phyloP scores from a whole-genome alignment of 2,329 filamentous ascomycete species.

The Xylaria sp. region DNA sequence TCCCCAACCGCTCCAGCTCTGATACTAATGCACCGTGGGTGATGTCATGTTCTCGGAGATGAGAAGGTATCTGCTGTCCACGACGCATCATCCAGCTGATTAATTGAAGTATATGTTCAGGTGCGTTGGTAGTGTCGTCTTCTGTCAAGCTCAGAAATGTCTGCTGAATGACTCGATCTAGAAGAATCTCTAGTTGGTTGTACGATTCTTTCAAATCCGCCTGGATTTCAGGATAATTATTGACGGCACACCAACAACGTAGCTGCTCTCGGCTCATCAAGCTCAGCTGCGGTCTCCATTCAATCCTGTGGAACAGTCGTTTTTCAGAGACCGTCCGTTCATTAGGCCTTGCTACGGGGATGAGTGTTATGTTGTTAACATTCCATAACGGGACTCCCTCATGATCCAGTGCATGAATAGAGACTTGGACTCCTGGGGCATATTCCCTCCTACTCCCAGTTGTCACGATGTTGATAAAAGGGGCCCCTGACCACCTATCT shows the following conservation, averaged over 20 bases:
- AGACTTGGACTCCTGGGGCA: no score
- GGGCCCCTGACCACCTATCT: constrained; percentile 36
- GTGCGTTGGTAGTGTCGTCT: no score
- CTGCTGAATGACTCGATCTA: constrained; percentile 27
- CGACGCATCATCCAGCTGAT: no score
- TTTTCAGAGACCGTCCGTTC: constrained; percentile 23
- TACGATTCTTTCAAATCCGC: constrained; percentile 18
- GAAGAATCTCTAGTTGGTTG: constrained; percentile 24
- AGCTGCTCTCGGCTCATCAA: constrained; percentile 37
- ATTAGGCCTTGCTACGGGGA: constrained; percentile 33
- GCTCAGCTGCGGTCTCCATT: constrained; percentile 45
- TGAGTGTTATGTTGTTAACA: constrained; percentile 26
- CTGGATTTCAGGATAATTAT: constrained; percentile 30
- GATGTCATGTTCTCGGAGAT: no score
- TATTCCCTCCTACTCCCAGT: constrained; percentile 12
- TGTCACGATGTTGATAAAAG: constrained; percentile 31
- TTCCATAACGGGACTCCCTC: constrained; percentile 35
- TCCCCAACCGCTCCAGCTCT: constrained; percentile 32
- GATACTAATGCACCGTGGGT: constrained; percentile 33
- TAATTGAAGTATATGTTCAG: no score
- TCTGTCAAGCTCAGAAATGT: no score
- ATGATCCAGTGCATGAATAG: constrained; percentile 36
- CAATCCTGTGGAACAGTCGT: constrained; percentile 39
- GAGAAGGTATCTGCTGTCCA: no score
- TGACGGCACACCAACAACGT: constrained; percentile 23